Evolutionary conservation across 2,329 filamentous ascomycete species (phyloP).

Genomic region (Colletotrichum trifolii): DNA sequence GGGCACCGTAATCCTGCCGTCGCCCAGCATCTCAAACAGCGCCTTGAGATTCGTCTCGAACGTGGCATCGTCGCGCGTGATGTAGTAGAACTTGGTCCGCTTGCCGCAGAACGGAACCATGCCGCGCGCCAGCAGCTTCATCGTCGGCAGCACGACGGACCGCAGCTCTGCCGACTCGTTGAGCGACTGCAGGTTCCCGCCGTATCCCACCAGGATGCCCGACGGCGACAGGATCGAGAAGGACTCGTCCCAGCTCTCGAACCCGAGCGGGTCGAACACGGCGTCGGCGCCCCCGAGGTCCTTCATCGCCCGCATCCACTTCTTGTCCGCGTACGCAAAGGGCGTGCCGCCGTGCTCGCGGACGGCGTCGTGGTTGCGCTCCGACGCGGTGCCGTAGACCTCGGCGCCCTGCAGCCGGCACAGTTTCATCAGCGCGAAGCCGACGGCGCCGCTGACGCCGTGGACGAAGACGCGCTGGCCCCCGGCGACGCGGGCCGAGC

Average conservation of each 20-base stretch:
- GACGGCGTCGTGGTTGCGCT: slow-evolving; percentile 56
- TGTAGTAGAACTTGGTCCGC: slow-evolving; percentile 49
- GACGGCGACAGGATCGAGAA: slow-evolving; percentile 53
- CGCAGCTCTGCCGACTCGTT: slow-evolving; percentile 45
- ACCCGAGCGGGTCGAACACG: slow-evolving; percentile 61
- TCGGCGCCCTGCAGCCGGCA: slow-evolving; percentile 55
- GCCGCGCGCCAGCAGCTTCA: slow-evolving; percentile 47
- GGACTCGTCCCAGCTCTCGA: slow-evolving; percentile 62
- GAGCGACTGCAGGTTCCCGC: slow-evolving; percentile 48
- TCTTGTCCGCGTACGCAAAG: slow-evolving; percentile 60
- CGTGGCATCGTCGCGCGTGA: slow-evolving; percentile 47
- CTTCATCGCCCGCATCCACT: slow-evolving; percentile 59
- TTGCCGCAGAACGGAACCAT: slow-evolving; percentile 38
- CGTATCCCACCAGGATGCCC: slow-evolving; percentile 55
- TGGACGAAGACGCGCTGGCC: slow-evolving; percentile 62
- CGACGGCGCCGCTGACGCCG: slow-evolving; percentile 61
- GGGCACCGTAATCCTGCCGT: slow-evolving; percentile 47
- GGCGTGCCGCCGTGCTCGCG: slow-evolving; percentile 51
- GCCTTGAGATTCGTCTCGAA: slow-evolving; percentile 46
- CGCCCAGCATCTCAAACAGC: slow-evolving; percentile 45
- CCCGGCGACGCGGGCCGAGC: slow-evolving; percentile 50
- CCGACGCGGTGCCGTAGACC: slow-evolving; percentile 61
- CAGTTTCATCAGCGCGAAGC: slow-evolving; percentile 54
- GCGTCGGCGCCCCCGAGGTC: slow-evolving; percentile 57
- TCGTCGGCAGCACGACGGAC: slow-evolving; percentile 44